Conservation (phyloP, 495 filamentous ascomycete species). For the Poronia punctata region DNA sequence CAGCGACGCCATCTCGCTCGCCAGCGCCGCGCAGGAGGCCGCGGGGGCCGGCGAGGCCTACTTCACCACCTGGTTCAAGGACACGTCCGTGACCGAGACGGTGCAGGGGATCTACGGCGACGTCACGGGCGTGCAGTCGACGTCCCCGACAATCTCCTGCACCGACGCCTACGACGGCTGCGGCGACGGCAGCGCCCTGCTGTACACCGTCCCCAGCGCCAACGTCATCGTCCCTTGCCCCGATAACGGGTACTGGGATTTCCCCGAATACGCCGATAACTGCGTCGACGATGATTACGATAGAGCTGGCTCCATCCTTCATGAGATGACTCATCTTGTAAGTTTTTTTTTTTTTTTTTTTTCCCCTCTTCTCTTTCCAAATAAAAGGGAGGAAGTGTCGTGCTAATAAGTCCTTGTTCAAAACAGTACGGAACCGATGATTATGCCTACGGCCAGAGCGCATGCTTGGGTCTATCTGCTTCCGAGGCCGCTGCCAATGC, state of each 20-base stretch:
- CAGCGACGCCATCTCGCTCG: conserved; percentile 19
- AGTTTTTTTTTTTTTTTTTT: background rate
- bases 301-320: conserved; percentile 23
- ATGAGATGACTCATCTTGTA: conserved; percentile 23
- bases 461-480: conserved; percentile 13
- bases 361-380: background rate
- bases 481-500: conserved; percentile 21
- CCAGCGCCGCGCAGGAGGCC: conserved; percentile 9
- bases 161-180: conserved; percentile 20
- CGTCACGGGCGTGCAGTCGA: conserved; percentile 20
- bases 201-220: conserved; percentile 19
- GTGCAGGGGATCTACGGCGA: conserved; percentile 20
- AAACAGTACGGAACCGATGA: conserved; percentile 19
- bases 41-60: conserved; percentile 16
- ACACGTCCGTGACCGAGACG: conserved; percentile 10
- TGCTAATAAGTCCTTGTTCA: background rate
- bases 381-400: background rate
- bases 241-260: conserved; percentile 21
- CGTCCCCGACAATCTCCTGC: conserved; percentile 23
- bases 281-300: conserved; percentile 25
- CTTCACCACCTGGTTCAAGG: conserved; percentile 23
- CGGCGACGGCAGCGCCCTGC: conserved; percentile 15
- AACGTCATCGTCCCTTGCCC: conserved; percentile 23
- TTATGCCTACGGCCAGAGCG: conserved; percentile 17
- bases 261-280: conserved; percentile 19